Conservation (phyloP, 2,329 filamentous ascomycete species). For the Fusarium lyarnte region DNA sequence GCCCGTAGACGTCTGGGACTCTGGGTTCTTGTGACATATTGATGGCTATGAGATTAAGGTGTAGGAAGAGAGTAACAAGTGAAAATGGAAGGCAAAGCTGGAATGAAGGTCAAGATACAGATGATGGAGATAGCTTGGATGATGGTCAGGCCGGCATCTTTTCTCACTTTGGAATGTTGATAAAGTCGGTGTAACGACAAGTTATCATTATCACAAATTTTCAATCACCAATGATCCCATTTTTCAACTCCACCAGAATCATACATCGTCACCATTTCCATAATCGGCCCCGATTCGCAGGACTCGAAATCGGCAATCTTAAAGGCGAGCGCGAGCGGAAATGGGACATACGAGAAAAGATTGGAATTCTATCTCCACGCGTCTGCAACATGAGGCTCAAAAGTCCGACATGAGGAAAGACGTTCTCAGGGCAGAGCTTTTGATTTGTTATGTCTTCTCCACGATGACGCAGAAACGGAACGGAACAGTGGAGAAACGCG, state of each 20-base stretch:
- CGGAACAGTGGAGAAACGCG: neutral
- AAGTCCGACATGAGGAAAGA: neutral
- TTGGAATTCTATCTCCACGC: neutral
- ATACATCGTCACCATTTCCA: neutral
- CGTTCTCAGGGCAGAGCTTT: neutral
- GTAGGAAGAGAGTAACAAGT: neutral
- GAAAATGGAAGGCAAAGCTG: neutral
- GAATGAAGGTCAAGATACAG: neutral
- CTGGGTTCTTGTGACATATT: slow-evolving; percentile 12
- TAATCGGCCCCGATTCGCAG: neutral
- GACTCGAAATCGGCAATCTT: neutral
- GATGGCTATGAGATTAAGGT: neutral
- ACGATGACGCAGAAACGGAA: neutral
- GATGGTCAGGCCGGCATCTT: accelerated
- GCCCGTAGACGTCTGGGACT: slow-evolving; percentile 9
- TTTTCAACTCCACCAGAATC: neutral
- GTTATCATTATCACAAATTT: neutral
- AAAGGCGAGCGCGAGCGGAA: slow-evolving; percentile 15
- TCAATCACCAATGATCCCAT: neutral
- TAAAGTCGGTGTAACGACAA: neutral
- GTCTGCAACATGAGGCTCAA: slow-evolving; percentile 1
- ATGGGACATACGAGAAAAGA: neutral
- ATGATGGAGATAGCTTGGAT: neutral
- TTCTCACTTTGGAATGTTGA: accelerated
- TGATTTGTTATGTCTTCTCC: neutral